phyloP scores from a whole-genome alignment of 805 yeast genomes.

The Metschnikowia cerradonensis region DNA sequence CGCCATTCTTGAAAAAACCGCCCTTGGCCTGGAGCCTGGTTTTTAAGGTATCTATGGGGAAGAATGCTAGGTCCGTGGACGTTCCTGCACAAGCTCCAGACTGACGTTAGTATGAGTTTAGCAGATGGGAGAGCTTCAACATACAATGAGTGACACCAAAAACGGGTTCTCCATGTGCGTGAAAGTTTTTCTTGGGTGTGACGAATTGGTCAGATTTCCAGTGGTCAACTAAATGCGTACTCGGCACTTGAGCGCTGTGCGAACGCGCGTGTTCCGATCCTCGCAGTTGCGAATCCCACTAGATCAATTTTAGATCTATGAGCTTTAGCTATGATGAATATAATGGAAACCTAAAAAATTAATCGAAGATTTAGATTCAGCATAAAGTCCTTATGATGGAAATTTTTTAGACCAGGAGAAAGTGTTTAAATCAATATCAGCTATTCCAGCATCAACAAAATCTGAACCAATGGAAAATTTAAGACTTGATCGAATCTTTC shows the following conservation, averaged over 20 bases:
- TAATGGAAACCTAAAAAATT: no score
- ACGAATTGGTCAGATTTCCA: neutral
- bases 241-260: neutral
- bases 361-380: no score
- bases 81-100: conserved; percentile 97
- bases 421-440: no score
- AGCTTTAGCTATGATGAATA: no score
- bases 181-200: neutral
- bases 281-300: neutral
- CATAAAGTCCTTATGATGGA: no score
- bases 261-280: neutral
- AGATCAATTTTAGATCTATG: no score
- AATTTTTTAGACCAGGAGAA: no score
- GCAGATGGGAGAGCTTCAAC: conserved; percentile 11
- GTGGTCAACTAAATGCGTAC: neutral
- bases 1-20: conserved; percentile 91
- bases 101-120: conserved; percentile 21
- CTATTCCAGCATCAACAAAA: no score
- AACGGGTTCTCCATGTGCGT: conserved; percentile 28
- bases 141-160: conserved; percentile 31
- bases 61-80: conserved; percentile 87
- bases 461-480: no score
- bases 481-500: no score
- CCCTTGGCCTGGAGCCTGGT: conserved; percentile 94
- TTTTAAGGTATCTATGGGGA: conserved; percentile 93